phyloP scores from a whole-genome alignment of 305 asterid species.

The Nicotiana rustica region DNA sequence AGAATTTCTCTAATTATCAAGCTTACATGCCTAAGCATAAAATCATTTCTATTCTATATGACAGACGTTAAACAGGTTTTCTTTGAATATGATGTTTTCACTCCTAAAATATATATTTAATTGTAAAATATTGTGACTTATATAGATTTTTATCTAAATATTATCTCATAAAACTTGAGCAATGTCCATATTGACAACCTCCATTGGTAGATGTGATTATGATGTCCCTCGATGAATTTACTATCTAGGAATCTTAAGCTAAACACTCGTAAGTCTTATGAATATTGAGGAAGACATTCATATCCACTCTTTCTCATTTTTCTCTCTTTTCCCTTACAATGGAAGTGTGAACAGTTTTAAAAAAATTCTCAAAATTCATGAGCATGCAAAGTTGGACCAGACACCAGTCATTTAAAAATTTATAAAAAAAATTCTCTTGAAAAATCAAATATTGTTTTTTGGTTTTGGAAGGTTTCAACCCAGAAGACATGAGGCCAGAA shows the following conservation, averaged over 20 bases:
- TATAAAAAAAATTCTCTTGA: background rate
- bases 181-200: constrained; percentile 5
- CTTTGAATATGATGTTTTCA: background rate
- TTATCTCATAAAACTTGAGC: background rate
- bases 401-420: background rate
- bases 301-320: constrained; percentile 1
- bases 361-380: constrained; percentile 2
- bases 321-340: background rate
- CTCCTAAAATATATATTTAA: constrained; percentile 11
- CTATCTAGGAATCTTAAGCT: background rate
- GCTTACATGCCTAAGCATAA: background rate
- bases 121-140: background rate
- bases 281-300: constrained; percentile 6
- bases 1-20: background rate
- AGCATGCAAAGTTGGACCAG: background rate
- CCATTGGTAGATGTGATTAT: background rate
- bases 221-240: constrained; percentile 4
- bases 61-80: background rate
- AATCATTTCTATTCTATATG: background rate
- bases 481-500: background rate
- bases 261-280: background rate
- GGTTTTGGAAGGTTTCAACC: background rate
- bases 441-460: background rate
- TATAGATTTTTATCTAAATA: constrained; percentile 1
- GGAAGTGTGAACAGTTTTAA: background rate